Evolutionary conservation across 441 rosid genomes (phyloP), one percentile per base, ranked within the genome.

Genomic region (Pelargonium australe): DNA sequence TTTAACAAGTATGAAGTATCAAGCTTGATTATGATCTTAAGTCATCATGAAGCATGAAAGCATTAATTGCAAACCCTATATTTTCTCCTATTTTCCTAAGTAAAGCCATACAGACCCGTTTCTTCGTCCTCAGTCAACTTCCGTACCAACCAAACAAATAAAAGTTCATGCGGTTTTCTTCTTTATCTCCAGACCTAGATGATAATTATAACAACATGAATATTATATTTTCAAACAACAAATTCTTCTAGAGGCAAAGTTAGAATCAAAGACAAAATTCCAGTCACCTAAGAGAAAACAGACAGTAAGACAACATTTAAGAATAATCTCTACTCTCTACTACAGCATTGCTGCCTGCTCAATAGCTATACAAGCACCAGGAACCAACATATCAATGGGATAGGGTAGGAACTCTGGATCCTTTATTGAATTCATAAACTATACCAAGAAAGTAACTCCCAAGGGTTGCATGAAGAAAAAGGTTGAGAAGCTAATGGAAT

Each of bases 371-470:
- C 65, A 8, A 28, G 41, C 43, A 62, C 31, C 31, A 62, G 41
- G 16, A 11, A 25, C 41, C 41, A 12, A 62, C 31, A 25, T 31
- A 31, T 34, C 6, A 23, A 61, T 3, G 16, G 61, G n/a, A 61
- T 61, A 23, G 41, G 64, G 28, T 11, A 61, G 8, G 14, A 25
- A 61, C 16, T 23, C 28, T 16, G 43, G n/a, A 31, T 62, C 65
- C 43, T 25, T 62, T 62, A 40, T 62, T 13, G 9, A 28, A 31
- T 31, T 62, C 43, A 13, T 8, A 62, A 61, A 28, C 23, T 13
- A 62, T 62, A n/a, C 43, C 65, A 25, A 31, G 43, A 31, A 5
- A 31, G 65, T 12, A 28, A 25, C 65, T 49, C 53, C 40, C 68
- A 43, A 43, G 57, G 19, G 57, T 65, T 65, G 34, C 58, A 45